phyloP scores from a whole-genome alignment of 495 filamentous ascomycete species.

The Hypoxylon subgilvum region DNA sequence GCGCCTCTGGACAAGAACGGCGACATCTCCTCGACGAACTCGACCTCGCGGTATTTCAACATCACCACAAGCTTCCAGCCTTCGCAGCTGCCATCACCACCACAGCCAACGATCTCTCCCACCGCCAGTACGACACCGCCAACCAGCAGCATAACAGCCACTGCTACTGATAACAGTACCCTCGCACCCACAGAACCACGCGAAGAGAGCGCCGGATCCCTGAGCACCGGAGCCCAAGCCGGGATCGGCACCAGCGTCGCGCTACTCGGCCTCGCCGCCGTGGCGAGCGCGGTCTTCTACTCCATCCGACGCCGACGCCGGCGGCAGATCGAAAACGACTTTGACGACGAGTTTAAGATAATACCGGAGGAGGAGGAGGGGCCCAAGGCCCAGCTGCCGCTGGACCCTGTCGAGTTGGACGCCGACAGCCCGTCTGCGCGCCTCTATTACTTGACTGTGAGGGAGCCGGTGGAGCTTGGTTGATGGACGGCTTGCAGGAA shows the following conservation, averaged over 20 bases:
- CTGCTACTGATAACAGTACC: background rate
- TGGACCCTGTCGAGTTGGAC: background rate
- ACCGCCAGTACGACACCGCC: background rate
- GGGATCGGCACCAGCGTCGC: slow-evolving; percentile 31
- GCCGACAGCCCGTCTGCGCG: no score
- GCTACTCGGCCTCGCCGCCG: slow-evolving; percentile 3
- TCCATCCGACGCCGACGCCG: background rate
- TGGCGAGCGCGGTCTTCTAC: background rate
- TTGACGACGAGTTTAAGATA: background rate
- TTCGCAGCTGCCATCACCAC: background rate
- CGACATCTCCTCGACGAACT: slow-evolving; percentile 7
- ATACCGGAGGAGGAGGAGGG: background rate
- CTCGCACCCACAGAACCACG: background rate
- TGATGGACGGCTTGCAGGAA: no score
- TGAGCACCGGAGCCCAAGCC: slow-evolving; percentile 25
- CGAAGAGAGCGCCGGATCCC: background rate
- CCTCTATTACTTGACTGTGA: background rate
- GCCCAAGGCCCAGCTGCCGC: background rate
- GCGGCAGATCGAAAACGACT: background rate
- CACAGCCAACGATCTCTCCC: background rate
- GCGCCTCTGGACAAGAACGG: slow-evolving; percentile 7
- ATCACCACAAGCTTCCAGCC: slow-evolving; percentile 21
- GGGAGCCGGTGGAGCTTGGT: background rate
- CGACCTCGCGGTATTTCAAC: slow-evolving; percentile 45
- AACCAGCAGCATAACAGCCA: background rate